These are phyloP conservation scores for Talaromyces verruculosus DNA, from an alignment of 2,329 filamentous ascomycete genomes.

Conservation along the genomic window DNA sequence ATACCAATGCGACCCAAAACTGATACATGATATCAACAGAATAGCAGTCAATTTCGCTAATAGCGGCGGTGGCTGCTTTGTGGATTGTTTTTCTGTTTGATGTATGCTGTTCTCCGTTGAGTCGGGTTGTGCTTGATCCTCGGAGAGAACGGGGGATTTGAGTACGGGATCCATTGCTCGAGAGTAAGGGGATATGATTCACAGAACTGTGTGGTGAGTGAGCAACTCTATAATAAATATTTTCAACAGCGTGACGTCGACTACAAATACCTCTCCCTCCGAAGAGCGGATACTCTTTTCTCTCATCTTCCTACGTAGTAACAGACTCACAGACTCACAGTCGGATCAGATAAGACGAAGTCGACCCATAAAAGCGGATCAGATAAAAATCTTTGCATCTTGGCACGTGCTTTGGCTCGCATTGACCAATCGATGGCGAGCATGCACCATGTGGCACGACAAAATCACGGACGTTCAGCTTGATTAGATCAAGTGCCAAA, in stretches of 20 bases:
- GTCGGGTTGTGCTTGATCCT: background rate
- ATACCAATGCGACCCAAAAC: constrained; percentile 62
- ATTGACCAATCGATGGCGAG: background rate
- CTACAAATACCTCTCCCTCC: constrained; percentile 1
- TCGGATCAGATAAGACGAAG: constrained; percentile 2
- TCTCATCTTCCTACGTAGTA: too few relatives aligned
- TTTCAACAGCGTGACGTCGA: background rate
- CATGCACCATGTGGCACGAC: background rate
- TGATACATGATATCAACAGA: constrained; percentile 48
- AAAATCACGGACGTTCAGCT: background rate
- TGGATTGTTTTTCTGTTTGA: background rate
- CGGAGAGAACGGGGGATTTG: background rate
- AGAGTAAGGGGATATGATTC: background rate
- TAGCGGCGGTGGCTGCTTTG: constrained; percentile 1
- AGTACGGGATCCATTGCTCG: background rate
- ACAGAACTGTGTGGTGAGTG: background rate
- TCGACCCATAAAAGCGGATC: constrained; percentile 7
- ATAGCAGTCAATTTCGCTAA: constrained; percentile 46
- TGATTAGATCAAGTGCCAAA: background rate
- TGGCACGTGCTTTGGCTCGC: background rate
- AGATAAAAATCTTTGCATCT: background rate
- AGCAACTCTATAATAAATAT: background rate
- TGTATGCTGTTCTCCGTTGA: background rate
- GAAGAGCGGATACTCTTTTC: background rate
- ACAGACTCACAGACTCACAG: background rate